These are phyloP conservation scores for Macrophomina tecta DNA, from an alignment of 2,329 filamentous ascomycete species.

Conservation along the genomic window DNA sequence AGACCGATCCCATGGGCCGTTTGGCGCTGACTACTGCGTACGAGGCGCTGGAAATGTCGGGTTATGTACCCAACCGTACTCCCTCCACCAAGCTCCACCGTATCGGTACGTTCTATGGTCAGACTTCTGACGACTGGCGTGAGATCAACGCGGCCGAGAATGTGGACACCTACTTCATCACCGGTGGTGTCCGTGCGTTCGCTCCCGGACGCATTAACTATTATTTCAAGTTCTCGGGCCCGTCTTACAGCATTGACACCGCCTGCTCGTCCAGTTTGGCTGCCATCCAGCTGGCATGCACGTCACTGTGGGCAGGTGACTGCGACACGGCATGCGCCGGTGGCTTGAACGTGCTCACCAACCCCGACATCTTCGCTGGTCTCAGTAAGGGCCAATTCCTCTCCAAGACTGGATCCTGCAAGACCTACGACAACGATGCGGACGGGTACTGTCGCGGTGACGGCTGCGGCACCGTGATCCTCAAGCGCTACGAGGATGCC, in stretches of 20 bases:
- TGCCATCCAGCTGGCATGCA: conserved; percentile 74
- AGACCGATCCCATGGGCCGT: conserved; percentile 82
- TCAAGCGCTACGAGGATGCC: conserved; percentile 82
- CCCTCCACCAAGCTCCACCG: conserved; percentile 68
- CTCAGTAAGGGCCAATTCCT: conserved; percentile 79
- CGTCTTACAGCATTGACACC: conserved; percentile 76
- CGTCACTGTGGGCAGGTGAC: conserved; percentile 75
- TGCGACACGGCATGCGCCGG: conserved; percentile 83
- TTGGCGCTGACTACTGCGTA: conserved; percentile 78
- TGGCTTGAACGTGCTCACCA: conserved; percentile 78
- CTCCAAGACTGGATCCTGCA: conserved; percentile 76
- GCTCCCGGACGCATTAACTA: conserved; percentile 73
- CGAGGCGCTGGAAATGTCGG: conserved; percentile 81
- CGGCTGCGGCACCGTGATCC: conserved; percentile 73
- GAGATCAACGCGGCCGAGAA: conserved; percentile 76
- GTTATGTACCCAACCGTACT: conserved; percentile 75
- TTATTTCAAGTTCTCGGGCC: conserved; percentile 77
- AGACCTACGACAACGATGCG: conserved; percentile 80
- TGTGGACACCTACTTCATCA: conserved; percentile 72
- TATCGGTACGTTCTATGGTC: conserved; percentile 76
- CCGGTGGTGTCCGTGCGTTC: conserved; percentile 67
- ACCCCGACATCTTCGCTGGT: conserved; percentile 79
- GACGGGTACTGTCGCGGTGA: conserved; percentile 86
- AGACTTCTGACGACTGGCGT: conserved; percentile 77
- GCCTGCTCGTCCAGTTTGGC: conserved; percentile 78